Conservation (phyloP, 2,329 filamentous ascomycete species). For the Rhinocladiella similis region DNA sequence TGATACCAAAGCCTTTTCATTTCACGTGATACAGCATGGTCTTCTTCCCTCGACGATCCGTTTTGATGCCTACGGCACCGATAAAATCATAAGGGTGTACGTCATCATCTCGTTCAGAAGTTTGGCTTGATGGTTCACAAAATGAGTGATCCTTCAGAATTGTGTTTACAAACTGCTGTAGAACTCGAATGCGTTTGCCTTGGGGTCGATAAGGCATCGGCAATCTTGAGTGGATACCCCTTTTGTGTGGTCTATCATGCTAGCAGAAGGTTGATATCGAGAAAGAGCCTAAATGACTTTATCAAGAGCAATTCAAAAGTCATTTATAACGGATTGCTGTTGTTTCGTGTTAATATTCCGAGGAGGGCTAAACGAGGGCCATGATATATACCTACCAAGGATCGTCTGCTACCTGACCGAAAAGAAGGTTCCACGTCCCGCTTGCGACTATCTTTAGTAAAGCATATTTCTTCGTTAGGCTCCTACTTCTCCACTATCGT, state of each 20-base stretch:
- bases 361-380: neutral
- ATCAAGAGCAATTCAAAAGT: too few relatives aligned
- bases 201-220: neutral
- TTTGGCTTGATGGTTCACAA: neutral
- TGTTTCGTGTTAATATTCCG: neutral
- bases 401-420: too few relatives aligned
- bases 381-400: too few relatives aligned
- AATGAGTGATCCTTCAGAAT: neutral
- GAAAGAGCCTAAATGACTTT: neutral
- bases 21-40: neutral
- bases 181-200: neutral
- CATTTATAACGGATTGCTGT: neutral
- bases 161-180: neutral
- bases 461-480: too few relatives aligned
- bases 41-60: neutral
- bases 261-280: neutral
- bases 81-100: neutral
- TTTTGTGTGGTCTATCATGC: neutral
- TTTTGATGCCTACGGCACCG: neutral
- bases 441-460: too few relatives aligned
- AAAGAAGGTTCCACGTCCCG: too few relatives aligned
- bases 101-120: neutral
- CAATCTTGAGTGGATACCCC: neutral
- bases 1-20: neutral
- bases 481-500: too few relatives aligned